Evolutionary conservation across 495 filamentous ascomycete genomes (phyloP).

Genomic region (Bathelium albidoporum): DNA sequence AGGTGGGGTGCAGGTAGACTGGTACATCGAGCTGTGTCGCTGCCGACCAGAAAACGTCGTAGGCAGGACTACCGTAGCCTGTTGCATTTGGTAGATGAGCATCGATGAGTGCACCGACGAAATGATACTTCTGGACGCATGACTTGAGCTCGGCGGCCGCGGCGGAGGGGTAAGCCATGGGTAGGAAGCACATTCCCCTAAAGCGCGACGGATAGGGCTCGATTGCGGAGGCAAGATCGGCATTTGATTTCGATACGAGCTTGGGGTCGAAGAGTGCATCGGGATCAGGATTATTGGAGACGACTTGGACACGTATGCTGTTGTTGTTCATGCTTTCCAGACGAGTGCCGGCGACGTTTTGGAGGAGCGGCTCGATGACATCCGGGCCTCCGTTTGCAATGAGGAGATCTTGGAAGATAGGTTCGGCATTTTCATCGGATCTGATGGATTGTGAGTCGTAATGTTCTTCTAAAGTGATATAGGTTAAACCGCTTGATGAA

Average conservation of each 20-base stretch:
- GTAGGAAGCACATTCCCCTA: constrained; percentile 21
- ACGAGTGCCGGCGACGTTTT: not conserved
- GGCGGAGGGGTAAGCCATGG: constrained; percentile 46
- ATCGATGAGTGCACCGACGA: constrained; percentile 51
- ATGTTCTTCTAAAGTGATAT: not conserved
- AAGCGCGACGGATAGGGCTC: not conserved
- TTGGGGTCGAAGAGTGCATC: not conserved
- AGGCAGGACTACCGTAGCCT: constrained; percentile 48
- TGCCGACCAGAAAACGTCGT: constrained; percentile 48
- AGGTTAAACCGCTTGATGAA: not conserved
- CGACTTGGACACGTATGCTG: not conserved
- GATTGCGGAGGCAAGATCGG: not conserved
- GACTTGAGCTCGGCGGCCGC: constrained; percentile 46
- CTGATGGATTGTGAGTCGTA: not conserved
- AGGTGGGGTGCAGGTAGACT: constrained; percentile 51
- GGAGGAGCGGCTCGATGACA: not conserved
- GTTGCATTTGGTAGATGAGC: constrained; percentile 42
- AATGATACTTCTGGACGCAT: constrained; percentile 42
- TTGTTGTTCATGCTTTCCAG: not conserved
- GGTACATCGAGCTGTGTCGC: constrained; percentile 51
- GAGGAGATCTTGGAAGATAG: not conserved
- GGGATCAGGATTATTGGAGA: not conserved
- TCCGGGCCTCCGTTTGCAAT: not conserved
- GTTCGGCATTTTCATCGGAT: not conserved
- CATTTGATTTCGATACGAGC: not conserved